These are phyloP conservation scores for Penicillium soppii DNA, from an alignment of 495 filamentous ascomycete genomes.

Conservation along the genomic window DNA sequence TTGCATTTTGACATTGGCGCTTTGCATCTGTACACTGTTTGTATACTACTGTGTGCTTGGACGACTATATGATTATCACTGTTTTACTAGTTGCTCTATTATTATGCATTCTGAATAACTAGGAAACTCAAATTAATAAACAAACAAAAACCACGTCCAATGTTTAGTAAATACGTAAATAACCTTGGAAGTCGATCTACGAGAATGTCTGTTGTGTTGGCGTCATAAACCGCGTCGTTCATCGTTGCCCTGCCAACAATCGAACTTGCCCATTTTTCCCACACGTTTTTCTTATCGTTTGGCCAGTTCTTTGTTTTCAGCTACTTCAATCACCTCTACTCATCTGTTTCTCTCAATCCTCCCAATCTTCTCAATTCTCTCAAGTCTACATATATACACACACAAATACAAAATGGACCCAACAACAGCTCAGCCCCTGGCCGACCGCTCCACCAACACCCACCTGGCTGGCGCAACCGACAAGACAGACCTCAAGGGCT, in stretches of 20 bases:
- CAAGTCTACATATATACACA: slow-evolving; percentile 8
- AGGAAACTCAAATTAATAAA: background rate
- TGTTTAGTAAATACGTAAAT: too few species aligned
- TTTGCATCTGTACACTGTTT: slow-evolving; percentile 11
- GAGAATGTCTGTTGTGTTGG: slow-evolving; percentile 3
- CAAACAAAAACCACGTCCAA: background rate
- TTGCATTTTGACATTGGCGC: background rate
- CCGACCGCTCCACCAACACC: slow-evolving; percentile 46
- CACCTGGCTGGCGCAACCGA: slow-evolving; percentile 34
- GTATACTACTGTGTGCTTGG: slow-evolving; percentile 5
- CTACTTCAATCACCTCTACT: slow-evolving; percentile 10
- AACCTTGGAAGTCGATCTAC: background rate
- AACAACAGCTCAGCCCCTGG: slow-evolving; percentile 36
- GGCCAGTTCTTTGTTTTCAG: slow-evolving; percentile 1
- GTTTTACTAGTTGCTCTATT: background rate
- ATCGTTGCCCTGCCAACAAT: slow-evolving; percentile 49
- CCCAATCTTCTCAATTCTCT: background rate
- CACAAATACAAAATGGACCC: slow-evolving; percentile 31
- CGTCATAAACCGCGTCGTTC: slow-evolving; percentile 17
- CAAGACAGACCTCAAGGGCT: slow-evolving; percentile 35
- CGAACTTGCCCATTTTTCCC: slow-evolving; percentile 30
- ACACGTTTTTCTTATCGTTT: slow-evolving; percentile 25
- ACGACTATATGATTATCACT: slow-evolving; percentile 15
- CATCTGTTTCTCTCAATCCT: slow-evolving; percentile 5
- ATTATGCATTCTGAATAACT: background rate